Evolutionary conservation across 2,329 filamentous ascomycete species (phyloP), one percentile per base, ranked within the genome.

Genomic region (Ascochyta pisi): DNA sequence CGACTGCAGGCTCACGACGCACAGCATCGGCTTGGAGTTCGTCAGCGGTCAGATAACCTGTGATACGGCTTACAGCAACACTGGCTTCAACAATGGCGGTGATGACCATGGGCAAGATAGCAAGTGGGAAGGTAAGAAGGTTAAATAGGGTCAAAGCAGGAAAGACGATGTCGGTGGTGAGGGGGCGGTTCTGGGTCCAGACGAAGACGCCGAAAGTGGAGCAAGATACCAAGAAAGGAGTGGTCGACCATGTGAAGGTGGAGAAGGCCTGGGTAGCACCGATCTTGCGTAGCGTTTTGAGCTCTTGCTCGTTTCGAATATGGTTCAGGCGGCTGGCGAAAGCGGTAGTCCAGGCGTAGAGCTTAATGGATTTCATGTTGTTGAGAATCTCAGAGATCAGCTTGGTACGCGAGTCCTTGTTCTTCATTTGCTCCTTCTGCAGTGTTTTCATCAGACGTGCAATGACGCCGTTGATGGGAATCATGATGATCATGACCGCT

Each of bases 351-450:
- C 95, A 99, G 27, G 95, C 95, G 74, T 97, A 99, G 19, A 99
- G 85, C 80, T 99, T 99, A 81, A 99, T 83, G 73, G 92, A 96
- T 82, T 99, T 99, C 91, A 99, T 99, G 78, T 98, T 98, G 82
- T 96, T 97, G 71, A 99, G 82, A 64, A 99, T 99, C 58, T 99
- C 95, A 6, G 94, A 96, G 82, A 98, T 97, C 55, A 99, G 80
- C 45, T 94, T 87, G 42, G 93, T 96, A 71, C 95, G 87, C 35
- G 92, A 85, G 70, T 99, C 95, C 79, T 99, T 99, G 81, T 98
- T 98, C 82, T 96, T 96, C 95, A 99, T 99, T 79, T 99, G 95
- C 62, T 88, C 83, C 77, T 98, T 96, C 74, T 99, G 96, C 67
- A 99, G 80, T 39, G 84, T 92, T 80, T 96, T 97, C 90, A 97